Percentiles rank a stretch among this genome's conserved stretches.
Evolutionary conservation across 2,329 filamentous ascomycete species (phyloP).

Genomic region (Aspergillus sp.): DNA sequence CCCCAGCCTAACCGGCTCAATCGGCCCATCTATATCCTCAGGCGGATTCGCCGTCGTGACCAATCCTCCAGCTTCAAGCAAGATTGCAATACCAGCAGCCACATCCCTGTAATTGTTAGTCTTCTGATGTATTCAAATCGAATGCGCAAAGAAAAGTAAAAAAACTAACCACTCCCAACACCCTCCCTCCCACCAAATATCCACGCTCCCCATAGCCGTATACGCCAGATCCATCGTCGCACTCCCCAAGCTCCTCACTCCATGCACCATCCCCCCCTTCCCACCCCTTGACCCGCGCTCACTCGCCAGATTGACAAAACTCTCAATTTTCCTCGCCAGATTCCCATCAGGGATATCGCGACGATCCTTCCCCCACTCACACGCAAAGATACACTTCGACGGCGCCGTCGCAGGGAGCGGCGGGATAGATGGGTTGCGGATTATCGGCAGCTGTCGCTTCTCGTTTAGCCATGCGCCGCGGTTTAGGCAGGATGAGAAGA

Average conservation of each 20-base stretch:
- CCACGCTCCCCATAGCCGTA: slow-evolving; percentile 71
- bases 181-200: slow-evolving; percentile 81
- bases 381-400: slow-evolving; percentile 68
- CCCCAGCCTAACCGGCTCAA: slow-evolving; percentile 63
- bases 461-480: slow-evolving; percentile 70
- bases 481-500: slow-evolving; percentile 67
- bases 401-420: slow-evolving; percentile 65
- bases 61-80: slow-evolving; percentile 71
- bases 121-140: neutral
- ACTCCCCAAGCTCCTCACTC: slow-evolving; percentile 69
- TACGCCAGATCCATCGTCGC: slow-evolving; percentile 75
- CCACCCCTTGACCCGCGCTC: slow-evolving; percentile 63
- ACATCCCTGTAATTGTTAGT: slow-evolving; percentile 56
- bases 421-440: slow-evolving; percentile 59
- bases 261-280: slow-evolving; percentile 76
- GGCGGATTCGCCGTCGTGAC: slow-evolving; percentile 74
- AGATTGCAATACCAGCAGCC: slow-evolving; percentile 70
- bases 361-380: slow-evolving; percentile 79
- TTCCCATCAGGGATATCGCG: slow-evolving; percentile 66
- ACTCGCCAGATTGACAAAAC: slow-evolving; percentile 72
- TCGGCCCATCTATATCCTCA: slow-evolving; percentile 52
- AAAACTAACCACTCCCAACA: slow-evolving; percentile 71
- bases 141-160: neutral
- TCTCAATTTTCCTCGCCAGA: slow-evolving; percentile 69
- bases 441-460: slow-evolving; percentile 61